These are phyloP conservation scores for Hemisphaericaspora lyxosophila DNA, from an alignment of 1,139 yeast genomes.

Conservation along the genomic window DNA sequence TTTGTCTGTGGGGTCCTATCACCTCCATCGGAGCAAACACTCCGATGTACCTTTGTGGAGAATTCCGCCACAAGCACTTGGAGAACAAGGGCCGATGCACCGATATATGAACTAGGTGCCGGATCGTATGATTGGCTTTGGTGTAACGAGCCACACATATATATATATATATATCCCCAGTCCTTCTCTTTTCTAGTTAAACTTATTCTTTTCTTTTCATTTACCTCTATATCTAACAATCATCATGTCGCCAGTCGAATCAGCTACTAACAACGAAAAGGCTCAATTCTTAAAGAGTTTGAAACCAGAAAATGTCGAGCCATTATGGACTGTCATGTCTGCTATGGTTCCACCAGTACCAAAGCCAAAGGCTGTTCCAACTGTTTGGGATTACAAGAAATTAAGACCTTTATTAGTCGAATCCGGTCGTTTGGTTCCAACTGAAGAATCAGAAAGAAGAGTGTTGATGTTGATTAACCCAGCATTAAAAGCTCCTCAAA, in stretches of 20 bases:
- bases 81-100: too few relatives aligned
- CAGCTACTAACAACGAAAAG: constrained; percentile 9
- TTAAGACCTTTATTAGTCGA: constrained; percentile 18
- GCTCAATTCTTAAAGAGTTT: constrained; percentile 13
- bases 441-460: constrained; percentile 22
- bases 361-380: constrained; percentile 19
- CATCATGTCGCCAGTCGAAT: constrained; percentile 7
- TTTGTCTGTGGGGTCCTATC: too few relatives aligned
- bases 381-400: constrained; percentile 19
- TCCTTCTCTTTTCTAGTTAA: background rate
- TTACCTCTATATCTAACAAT: background rate
- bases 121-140: too few relatives aligned
- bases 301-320: constrained; percentile 18
- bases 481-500: constrained; percentile 20
- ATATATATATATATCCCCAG: background rate
- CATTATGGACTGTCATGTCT: constrained; percentile 23
- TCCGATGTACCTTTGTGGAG: too few relatives aligned
- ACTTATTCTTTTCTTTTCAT: background rate
- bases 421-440: constrained; percentile 18
- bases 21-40: too few relatives aligned
- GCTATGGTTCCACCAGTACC: constrained; percentile 23
- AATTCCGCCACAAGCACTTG: too few relatives aligned
- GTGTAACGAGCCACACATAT: background rate
- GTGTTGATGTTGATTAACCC: constrained; percentile 23
- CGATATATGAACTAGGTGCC: too few relatives aligned